Evolutionary conservation across 306 rosid genomes (phyloP), one percentile per base, ranked within the genome.

Genomic region (Quercus rubra): DNA sequence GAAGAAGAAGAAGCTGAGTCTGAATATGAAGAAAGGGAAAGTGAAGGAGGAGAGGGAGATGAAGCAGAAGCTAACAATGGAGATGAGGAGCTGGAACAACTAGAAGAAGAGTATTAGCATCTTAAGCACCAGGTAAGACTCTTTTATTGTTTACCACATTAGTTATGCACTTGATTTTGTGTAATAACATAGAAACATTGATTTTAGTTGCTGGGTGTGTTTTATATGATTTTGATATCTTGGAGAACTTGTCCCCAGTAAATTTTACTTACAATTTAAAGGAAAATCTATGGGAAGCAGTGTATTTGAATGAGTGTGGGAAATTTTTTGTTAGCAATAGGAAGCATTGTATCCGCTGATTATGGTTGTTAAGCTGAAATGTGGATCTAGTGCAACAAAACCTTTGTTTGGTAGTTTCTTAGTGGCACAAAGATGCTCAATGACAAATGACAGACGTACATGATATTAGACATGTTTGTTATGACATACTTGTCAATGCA

Each of bases 11-110:
- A 77, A 2, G 80, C 70, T 21, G 80, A 70, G 4, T 71, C 18
- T 6, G 58, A 38, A 5, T 33, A 33, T 33, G 6, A 33, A 33
- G 35, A 33, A 33, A 33, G 35, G 35, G 35, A 33, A 33, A 33
- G 35, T 33, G 35, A 33, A 33, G 35, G 35, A 33, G 35, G 6
- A 33, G 6, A 31, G 35, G 35, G 35, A 9, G 90, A 52, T 7
- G 77, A 43, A 33, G 86, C 77, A 28, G 79, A 21, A 52, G 77
- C 10, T 30, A 54, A 13, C 18, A 13, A 61, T 17, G 78, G 74
- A 52, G 90, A 85, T 78, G 92, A 87, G 19, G 97, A 91, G 80
- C 78, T 94, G 92, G 95, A 88, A 76, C 87, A 90, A 31, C 96
- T 92, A 52, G 94, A 92, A 88, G 87, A 92, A 81, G 92, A 92